A percentile compares a stretch with the other conserved stretches of the same genome.
phyloP scores from a whole-genome alignment of 164 flowering plant genomes.

The Vitis vinifera region ASM3070453v1 NC_081815.1:19515501-19516000 shows the following conservation, averaged over 20 bases:
- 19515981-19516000: constrained; percentile 33
- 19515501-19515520: constrained; percentile 26
- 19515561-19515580: constrained; percentile 21
- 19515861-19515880: not conserved
- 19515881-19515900: not conserved
- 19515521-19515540: constrained; percentile 27
- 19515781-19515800: constrained; percentile 46
- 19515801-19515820: too few relatives aligned
- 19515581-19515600: constrained; percentile 21
- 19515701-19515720: constrained; percentile 26
- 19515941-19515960: constrained; percentile 47
- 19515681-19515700: constrained; percentile 19
- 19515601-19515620: constrained; percentile 26
- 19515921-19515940: constrained; percentile 34
- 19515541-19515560: constrained; percentile 28
- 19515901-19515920: constrained; percentile 46
- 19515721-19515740: constrained; percentile 35
- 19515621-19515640: constrained; percentile 33
- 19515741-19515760: constrained; percentile 21
- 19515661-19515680: constrained; percentile 21
- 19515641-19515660: constrained; percentile 26
- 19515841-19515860: constrained; percentile 13
- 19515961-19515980: constrained; percentile 36
- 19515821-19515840: too few relatives aligned
- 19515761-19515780: constrained; percentile 33